Base-by-base conservation (phyloP, 768 basidiomycete genomes). In the Auriculariales sp. region DNA sequence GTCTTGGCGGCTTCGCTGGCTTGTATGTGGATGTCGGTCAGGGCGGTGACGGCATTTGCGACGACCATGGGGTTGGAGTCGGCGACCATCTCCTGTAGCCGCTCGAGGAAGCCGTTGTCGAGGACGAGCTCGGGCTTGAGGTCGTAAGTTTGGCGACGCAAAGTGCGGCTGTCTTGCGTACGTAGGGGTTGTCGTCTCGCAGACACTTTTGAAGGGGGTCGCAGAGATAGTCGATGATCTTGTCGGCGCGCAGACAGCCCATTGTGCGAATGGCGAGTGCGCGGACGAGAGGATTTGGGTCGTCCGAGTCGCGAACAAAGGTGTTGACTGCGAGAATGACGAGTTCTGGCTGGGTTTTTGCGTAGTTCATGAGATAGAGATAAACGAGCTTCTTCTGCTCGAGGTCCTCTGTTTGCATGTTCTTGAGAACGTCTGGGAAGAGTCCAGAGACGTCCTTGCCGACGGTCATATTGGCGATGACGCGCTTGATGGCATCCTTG, bases 371-470 rank as follows among this genome's bases (percentile, higher is more conserved):
- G 52, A 99, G 80, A 65, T 97, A 97, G 22, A 95, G 77, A 60
- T 95, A 98, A n/a, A 98, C 95, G 29, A 99, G 84, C 67, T 99
- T 98, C 79, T 98, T 99, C 70, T 98, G 95, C 65, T 99, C 95
- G 49, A 99, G 77, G 64, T 98, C 94, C 47, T 99, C 94, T 24
- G 95, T 98, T 69, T 98, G 94, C 93, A 92, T 95, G 67, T 97
- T 97, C 75, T 95, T 95, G 61, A 99, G 80, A 28, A 98, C 94
- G 66, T 98, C 91, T 6, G 94, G 93, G 62, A 98, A 97, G 56
- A 98, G 78, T 19, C 93, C 92, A 59, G 83, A 85, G 67, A 91
- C 86, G 66, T 90, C 85, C 79, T 98, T 99, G 49, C 93, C 92
- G 55, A 99, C 91, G 1, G 95, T 99, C 89, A 98, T 97, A 54